Evolutionary conservation across 129 eudicot genomes (phyloP).

Genomic region (Escallonia rubra): DNA sequence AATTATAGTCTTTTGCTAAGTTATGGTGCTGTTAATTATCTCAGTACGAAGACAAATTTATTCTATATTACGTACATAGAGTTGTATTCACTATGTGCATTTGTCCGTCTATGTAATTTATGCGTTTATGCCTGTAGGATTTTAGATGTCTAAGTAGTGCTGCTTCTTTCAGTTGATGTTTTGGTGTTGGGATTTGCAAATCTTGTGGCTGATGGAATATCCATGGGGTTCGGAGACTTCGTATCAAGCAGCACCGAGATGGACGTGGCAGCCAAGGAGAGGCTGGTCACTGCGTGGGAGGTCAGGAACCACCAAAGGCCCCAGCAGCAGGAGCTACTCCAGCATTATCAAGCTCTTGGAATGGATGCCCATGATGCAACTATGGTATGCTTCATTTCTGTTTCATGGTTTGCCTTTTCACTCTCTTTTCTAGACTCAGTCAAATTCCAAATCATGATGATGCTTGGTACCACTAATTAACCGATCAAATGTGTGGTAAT

Average conservation of each 20-base stretch:
- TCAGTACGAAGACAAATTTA: too few relatives aligned
- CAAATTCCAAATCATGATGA: not conserved
- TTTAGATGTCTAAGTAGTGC: not conserved
- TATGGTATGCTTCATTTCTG: slow-evolving; percentile 14
- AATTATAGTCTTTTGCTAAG: too few relatives aligned
- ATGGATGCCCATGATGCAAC: slow-evolving; percentile 56
- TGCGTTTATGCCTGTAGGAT: not conserved
- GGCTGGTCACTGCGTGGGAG: slow-evolving; percentile 65
- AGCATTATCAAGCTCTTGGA: slow-evolving; percentile 54
- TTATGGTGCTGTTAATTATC: too few relatives aligned
- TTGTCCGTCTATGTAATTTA: too few relatives aligned
- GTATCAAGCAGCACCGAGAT: slow-evolving; percentile 67
- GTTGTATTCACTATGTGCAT: too few relatives aligned
- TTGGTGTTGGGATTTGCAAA: slow-evolving; percentile 79
- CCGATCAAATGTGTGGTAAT: too few relatives aligned
- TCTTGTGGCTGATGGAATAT: slow-evolving; percentile 82
- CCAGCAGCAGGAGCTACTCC: slow-evolving; percentile 36
- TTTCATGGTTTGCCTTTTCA: not conserved
- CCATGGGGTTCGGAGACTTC: slow-evolving; percentile 88
- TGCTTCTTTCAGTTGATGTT: slow-evolving; percentile 54
- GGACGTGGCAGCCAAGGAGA: slow-evolving; percentile 68
- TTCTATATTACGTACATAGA: too few relatives aligned
- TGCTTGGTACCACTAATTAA: too few relatives aligned
- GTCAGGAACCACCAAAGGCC: slow-evolving; percentile 31
- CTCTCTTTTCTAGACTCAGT: not conserved